Conservation (phyloP, 2,329 filamentous ascomycete genomes). For the Plectosphaerella plurivora region DNA sequence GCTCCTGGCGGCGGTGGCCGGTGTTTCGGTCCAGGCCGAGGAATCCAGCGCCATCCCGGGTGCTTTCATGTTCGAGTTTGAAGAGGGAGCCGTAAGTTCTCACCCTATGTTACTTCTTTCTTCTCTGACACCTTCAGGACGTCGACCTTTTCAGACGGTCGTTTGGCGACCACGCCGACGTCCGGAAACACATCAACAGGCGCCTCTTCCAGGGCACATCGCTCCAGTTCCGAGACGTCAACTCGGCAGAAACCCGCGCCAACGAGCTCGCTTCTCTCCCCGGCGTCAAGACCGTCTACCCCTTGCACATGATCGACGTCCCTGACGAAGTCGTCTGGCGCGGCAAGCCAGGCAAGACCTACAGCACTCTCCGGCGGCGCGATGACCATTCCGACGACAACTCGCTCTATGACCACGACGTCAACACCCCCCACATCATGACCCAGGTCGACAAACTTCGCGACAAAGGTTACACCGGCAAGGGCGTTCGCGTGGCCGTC, state of each 20-base stretch:
- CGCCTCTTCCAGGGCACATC: conserved; percentile 51
- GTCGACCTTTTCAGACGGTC: conserved; percentile 31
- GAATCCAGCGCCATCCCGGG: conserved; percentile 32
- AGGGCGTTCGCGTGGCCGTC: conserved; percentile 48
- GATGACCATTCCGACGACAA: conserved; percentile 10
- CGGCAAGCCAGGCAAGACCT: conserved; percentile 24
- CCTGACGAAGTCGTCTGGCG: conserved; percentile 42
- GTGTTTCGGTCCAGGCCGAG: conserved; percentile 18
- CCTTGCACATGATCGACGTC: conserved; percentile 38
- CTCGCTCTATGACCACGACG: conserved; percentile 24
- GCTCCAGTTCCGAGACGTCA: conserved; percentile 43
- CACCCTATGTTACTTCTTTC: not conserved
- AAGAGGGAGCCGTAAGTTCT: conserved; percentile 39
- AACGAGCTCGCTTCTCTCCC: conserved; percentile 34
- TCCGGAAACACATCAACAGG: conserved; percentile 44
- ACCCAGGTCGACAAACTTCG: conserved; percentile 51
- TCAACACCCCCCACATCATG: conserved; percentile 48
- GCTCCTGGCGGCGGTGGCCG: conserved; percentile 28
- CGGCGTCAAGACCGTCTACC: conserved; percentile 44
- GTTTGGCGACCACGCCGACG: conserved; percentile 33
- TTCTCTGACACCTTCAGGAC: conserved; percentile 25
- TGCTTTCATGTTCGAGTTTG: conserved; percentile 50
- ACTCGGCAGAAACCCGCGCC: conserved; percentile 37
- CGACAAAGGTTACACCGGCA: conserved; percentile 41
- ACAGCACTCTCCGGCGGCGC: conserved; percentile 24